Evolutionary conservation across 139 green algal genomes (phyloP).

Genomic region (Chlorella sp.): DNA sequence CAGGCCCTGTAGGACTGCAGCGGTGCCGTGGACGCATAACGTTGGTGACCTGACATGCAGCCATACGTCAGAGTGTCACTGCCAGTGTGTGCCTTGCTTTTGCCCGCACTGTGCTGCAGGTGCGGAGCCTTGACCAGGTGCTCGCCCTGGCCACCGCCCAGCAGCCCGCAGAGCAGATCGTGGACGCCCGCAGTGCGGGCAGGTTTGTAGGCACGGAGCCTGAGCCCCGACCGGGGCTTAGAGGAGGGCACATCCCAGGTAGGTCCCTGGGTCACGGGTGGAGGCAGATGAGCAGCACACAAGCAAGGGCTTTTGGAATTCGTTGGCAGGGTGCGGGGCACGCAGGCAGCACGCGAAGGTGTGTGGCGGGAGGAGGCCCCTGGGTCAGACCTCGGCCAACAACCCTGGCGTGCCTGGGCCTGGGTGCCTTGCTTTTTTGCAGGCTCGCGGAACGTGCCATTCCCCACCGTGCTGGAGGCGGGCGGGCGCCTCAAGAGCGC

Average conservation of each 20-base stretch:
- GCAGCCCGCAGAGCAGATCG: conserved; percentile 36
- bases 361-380: too few relatives aligned
- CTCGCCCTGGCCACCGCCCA: conserved; percentile 39
- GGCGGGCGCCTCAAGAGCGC: conserved; percentile 19
- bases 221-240: conserved; percentile 75
- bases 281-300: not conserved
- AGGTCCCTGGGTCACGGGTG: not conserved
- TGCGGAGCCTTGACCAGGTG: conserved; percentile 49
- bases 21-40: too few relatives aligned
- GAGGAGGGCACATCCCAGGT: conserved; percentile 80
- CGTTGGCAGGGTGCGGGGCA: too few relatives aligned
- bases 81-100: too few relatives aligned
- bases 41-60: too few relatives aligned
- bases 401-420: not conserved
- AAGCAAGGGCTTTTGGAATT: too few relatives aligned
- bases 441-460: conserved; percentile 71
- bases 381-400: not conserved
- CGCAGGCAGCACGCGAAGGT: too few relatives aligned
- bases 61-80: too few relatives aligned
- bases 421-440: not conserved
- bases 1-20: too few relatives aligned
- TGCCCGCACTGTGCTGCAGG: too few relatives aligned
- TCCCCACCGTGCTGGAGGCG: conserved; percentile 48
- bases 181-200: conserved; percentile 69
- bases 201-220: conserved; percentile 70